Evolutionary conservation across 2,329 filamentous ascomycete genomes (phyloP), one percentile per base, ranked within the genome.

Genomic region (Ascochyta viciae-villosae): DNA sequence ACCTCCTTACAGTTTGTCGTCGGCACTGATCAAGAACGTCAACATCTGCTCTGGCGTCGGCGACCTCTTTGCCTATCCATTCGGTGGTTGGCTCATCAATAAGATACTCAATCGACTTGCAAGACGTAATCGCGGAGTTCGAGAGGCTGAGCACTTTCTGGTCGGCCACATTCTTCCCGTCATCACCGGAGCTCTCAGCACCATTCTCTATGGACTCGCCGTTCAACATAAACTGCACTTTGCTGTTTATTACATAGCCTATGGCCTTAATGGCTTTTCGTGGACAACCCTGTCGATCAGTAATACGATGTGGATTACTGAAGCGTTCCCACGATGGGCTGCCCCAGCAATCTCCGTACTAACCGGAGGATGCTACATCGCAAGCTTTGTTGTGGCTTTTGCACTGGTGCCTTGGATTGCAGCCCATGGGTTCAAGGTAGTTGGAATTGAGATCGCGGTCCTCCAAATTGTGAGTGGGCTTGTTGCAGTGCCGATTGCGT

Each of bases 371-470:
- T 61, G 64, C 35, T 71, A 65, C 44, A 34, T 72, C 1, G 22
- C 66, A 3, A 62, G 57, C 47, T 72, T 70, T 37, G 42, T 43
- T 0, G 50, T 73, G 60, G 68, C 58, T 43, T 71, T 68, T 43
- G 60, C 52, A 1, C 54, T 70, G 1, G 51, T 58, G 0, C 67
- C 65, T 1, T 74, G 70, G 70, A 64, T 71, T 10, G 38, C 39
- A 0, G 50, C 62, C 6, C 68, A 74, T 22, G 70, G 68, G 0
- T 70, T 61, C 44, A 51, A 68, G 64, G 29, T 70, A 50, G 57
- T 74, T 40, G 61, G 73, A 42, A 56, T 77, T 61, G 45, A 79
- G 60, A 54, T 77, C 64, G 45, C 72, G 66, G 40, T 73, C 38
- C 52, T 78, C 60, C 58, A 80, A 59, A 50, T 78, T 16, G 40